Evolutionary conservation across 2,329 filamentous ascomycete genomes (phyloP).

Genomic region (Capronia americana): DNA sequence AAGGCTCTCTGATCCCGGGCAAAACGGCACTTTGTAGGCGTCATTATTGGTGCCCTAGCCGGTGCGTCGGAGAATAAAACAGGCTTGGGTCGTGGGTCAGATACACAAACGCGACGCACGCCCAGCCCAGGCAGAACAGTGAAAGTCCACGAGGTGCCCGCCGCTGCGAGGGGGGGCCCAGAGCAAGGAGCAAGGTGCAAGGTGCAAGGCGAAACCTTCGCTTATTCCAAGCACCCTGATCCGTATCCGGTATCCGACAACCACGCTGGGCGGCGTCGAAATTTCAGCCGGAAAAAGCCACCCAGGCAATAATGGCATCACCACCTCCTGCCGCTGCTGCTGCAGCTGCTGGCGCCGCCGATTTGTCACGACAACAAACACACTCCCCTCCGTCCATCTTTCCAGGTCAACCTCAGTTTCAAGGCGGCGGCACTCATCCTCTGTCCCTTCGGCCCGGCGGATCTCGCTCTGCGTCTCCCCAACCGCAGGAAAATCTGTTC

Average conservation of each 20-base stretch:
- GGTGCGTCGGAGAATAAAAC: slow-evolving; percentile 34
- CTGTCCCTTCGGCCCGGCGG: slow-evolving; percentile 34
- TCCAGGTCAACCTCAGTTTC: slow-evolving; percentile 10
- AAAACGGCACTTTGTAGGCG: slow-evolving; percentile 4
- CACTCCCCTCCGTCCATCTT: slow-evolving; percentile 7
- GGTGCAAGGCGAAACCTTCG: not conserved
- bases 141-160: too few relatives aligned
- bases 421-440: slow-evolving; percentile 28
- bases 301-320: not conserved
- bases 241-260: not conserved
- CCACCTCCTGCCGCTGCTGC: too few relatives aligned
- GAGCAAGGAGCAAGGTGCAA: not conserved
- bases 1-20: not conserved
- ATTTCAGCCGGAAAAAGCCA: not conserved
- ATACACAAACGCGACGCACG: not conserved
- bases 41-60: slow-evolving; percentile 10
- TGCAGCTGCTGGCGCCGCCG: not conserved
- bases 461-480: slow-evolving; percentile 32
- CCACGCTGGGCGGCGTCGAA: not conserved
- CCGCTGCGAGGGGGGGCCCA: too few relatives aligned
- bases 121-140: not conserved
- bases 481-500: slow-evolving; percentile 20
- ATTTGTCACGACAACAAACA: slow-evolving; percentile 16
- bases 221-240: not conserved
- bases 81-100: slow-evolving; percentile 18